A percentile compares a stretch with the other conserved stretches of the same genome.
Evolutionary conservation across 1,284 basidiomycete species (phyloP).

Genomic region (Leccinum olivaceoglutinosum): DNA sequence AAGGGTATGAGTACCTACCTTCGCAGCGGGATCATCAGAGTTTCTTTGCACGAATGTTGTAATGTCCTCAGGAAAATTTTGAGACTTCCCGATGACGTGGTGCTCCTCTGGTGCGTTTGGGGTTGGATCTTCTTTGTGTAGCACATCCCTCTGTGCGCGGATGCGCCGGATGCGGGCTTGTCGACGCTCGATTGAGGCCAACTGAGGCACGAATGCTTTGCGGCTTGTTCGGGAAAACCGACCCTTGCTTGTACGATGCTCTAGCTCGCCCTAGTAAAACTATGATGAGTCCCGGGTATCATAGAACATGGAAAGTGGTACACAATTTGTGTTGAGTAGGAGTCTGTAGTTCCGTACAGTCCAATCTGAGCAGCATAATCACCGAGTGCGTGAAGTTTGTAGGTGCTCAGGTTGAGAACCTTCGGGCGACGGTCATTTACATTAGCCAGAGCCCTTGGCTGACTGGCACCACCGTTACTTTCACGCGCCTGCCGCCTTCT

Average conservation of each 20-base stretch:
- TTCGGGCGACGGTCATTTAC: not conserved
- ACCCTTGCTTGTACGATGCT: constrained; percentile 7
- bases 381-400: not conserved
- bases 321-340: not conserved
- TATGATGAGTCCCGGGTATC: not conserved
- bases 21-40: not conserved
- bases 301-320: not conserved
- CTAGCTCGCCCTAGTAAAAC: constrained; percentile 5
- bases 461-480: not conserved
- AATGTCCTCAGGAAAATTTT: constrained; percentile 14
- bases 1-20: not conserved
- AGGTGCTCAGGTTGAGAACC: not conserved
- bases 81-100: constrained; percentile 15
- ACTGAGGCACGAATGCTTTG: constrained; percentile 7
- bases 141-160: not conserved
- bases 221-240: constrained; percentile 3
- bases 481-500: not conserved
- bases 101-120: constrained; percentile 3
- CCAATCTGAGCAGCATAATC: not conserved
- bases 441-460: not conserved
- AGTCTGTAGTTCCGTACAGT: not conserved
- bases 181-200: constrained; percentile 3
- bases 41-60: constrained; percentile 7
- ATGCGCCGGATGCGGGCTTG: constrained; percentile 8
- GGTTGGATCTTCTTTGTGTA: not conserved